These are phyloP conservation scores for Penicillium rolfsii DNA, from an alignment of 2,329 filamentous ascomycete species.

Conservation along the genomic window DNA sequence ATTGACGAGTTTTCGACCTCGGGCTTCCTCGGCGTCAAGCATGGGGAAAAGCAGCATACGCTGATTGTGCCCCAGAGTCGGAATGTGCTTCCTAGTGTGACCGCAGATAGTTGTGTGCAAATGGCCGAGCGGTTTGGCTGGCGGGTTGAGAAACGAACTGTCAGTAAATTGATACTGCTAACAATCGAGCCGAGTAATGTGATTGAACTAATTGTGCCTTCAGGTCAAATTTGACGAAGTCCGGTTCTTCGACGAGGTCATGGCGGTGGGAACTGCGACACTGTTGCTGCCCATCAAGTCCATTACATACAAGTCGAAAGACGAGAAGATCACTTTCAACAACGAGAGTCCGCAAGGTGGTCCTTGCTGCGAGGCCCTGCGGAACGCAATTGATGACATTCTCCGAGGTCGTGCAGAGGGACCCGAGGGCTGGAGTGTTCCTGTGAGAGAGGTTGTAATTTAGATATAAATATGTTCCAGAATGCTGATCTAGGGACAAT, in stretches of 20 bases:
- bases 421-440: not conserved
- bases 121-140: not conserved
- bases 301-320: slow-evolving; percentile 20
- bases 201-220: not conserved
- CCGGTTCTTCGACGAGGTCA: slow-evolving; percentile 29
- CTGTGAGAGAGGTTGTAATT: not conserved
- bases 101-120: not conserved
- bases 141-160: not conserved
- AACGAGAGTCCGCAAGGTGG: not conserved
- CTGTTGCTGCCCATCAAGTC: slow-evolving; percentile 32
- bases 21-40: slow-evolving; percentile 39
- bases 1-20: slow-evolving; percentile 44
- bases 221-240: slow-evolving; percentile 26
- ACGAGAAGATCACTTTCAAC: not conserved
- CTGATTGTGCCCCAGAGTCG: slow-evolving; percentile 24
- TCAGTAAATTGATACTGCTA: not conserved
- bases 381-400: not conserved
- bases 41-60: slow-evolving; percentile 20
- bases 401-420: not conserved
- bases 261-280: slow-evolving; percentile 34
- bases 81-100: not conserved
- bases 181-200: not conserved
- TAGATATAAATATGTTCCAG: not conserved
- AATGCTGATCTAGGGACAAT: not conserved
- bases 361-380: not conserved